Base-by-base conservation (phyloP, 306 rosid genomes). In the Lablab purpureus region DNA sequence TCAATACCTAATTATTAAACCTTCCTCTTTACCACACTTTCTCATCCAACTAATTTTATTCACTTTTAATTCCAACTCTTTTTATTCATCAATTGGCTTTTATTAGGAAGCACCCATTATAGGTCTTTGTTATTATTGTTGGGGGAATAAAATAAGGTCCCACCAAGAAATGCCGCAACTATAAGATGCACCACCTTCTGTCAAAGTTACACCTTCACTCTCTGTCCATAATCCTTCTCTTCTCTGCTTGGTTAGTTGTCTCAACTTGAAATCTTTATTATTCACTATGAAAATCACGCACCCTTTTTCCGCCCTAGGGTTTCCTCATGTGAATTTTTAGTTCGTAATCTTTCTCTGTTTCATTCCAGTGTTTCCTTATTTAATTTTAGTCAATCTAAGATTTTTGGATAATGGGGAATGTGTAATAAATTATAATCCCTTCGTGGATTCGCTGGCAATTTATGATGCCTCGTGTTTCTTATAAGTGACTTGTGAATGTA, bases 401-500 rank as follows among this genome's bases (percentile, higher is more conserved):
- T 40, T 58, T 74, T 74, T 15, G 18, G 37, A 54, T 73, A 0
- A 72, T 52, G 19, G 36, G 64, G 19, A 49, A 34, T 10, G n/a
- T 41, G 36, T 71, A 28, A 34, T n/a, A 63, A 34, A 7, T 49
- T 10, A 19, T 9, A 37, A 65, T 11, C 50, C 11, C 27, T 65
- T 47, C 71, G 18, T 45, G 46, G 54, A 25, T 19, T 76, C 30
- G n/a, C 40, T 23, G 67, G 69, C 28, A 63, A 40, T 18, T 83
- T 36, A 54, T 78, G 69, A 25, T 10, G 80, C 36, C 21, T 73
- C 18, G 65, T 69, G 65, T 36, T 76, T 62, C 46, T 81, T 62
- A 77, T 19, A 14, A 76, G 52, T 74, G 21, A 47, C 32, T 54
- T 67, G 45, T 55, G 54, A 32, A 4, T 78, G 82, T 54, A 87